Evolutionary conservation across 441 rosid species (phyloP).

Genomic region (Corymbia calophylla): DNA sequence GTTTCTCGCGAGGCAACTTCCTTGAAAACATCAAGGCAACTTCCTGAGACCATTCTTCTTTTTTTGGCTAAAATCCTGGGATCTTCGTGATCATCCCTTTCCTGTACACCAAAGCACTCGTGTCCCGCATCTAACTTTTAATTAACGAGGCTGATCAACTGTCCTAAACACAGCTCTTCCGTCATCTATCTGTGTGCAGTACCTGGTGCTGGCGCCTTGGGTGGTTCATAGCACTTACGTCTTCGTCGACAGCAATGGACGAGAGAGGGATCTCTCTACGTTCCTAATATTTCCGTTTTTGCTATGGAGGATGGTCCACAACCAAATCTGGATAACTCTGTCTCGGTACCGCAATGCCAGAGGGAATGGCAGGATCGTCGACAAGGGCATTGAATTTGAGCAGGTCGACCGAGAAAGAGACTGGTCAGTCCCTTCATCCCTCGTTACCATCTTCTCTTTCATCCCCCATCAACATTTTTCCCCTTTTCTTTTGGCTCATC

Average conservation of each 20-base stretch:
- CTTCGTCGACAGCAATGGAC: background rate
- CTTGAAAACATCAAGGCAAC: background rate
- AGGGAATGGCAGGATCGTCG: slow-evolving; percentile 58
- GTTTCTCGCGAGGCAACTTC: background rate
- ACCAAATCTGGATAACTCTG: slow-evolving; percentile 68
- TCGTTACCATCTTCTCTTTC: background rate
- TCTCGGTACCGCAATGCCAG: slow-evolving; percentile 67
- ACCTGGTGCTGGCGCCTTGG: slow-evolving; percentile 7
- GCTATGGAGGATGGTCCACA: slow-evolving; percentile 51
- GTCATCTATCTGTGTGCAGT: background rate
- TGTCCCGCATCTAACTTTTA: background rate
- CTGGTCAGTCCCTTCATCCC: slow-evolving; percentile 30
- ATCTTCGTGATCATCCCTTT: background rate
- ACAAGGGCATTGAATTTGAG: slow-evolving; percentile 72
- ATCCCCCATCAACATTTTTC: background rate
- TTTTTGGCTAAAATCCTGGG: background rate
- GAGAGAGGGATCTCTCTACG: slow-evolving; percentile 7
- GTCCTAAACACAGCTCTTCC: background rate
- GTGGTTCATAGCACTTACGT: background rate
- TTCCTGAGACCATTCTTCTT: background rate
- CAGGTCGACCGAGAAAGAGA: slow-evolving; percentile 80
- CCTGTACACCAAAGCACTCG: background rate
- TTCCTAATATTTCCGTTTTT: slow-evolving; percentile 31
- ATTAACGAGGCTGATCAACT: background rate
- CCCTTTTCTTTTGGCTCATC: background rate